A percentile compares a stretch with the other conserved stretches of the same genome.
Conservation (phyloP, 805 yeast genomes). For the Zygosaccharomyces bailii region DNA sequence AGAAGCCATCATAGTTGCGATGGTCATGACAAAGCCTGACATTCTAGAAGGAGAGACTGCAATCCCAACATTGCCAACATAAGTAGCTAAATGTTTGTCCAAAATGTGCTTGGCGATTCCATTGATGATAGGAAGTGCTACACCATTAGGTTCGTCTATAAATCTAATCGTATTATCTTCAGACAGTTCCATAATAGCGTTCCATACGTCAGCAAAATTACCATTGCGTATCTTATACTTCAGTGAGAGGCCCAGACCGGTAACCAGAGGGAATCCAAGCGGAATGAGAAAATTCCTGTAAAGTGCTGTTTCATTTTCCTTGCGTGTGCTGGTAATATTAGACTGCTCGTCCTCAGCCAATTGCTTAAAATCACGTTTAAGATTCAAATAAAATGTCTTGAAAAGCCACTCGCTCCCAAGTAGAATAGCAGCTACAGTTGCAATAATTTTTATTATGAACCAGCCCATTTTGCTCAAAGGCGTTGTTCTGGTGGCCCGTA, state of each 20-base stretch:
- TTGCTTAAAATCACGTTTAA: constrained; percentile 52
- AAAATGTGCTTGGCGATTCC: constrained; percentile 25
- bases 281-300: constrained; percentile 74
- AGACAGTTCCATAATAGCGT: constrained; percentile 40
- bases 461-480: constrained; percentile 11
- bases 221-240: constrained; percentile 72
- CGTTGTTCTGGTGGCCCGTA: neutral
- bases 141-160: constrained; percentile 22
- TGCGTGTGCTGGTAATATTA: constrained; percentile 59
- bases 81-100: constrained; percentile 11
- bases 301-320: constrained; percentile 65
- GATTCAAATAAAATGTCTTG: constrained; percentile 24
- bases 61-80: constrained; percentile 29
- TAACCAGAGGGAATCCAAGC: constrained; percentile 61
- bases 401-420: constrained; percentile 19
- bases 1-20: constrained; percentile 44
- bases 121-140: constrained; percentile 20
- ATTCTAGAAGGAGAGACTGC: constrained; percentile 29
- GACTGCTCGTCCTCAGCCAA: constrained; percentile 63
- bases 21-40: constrained; percentile 39
- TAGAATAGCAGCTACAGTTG: constrained; percentile 12
- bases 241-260: constrained; percentile 64
- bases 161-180: constrained; percentile 22
- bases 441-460: constrained; percentile 14
- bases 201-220: constrained; percentile 71